A percentile compares a stretch with the other conserved stretches of the same genome.
Evolutionary conservation across 345 rosid genomes (phyloP).

Genomic region (Murraya paniculata): DNA sequence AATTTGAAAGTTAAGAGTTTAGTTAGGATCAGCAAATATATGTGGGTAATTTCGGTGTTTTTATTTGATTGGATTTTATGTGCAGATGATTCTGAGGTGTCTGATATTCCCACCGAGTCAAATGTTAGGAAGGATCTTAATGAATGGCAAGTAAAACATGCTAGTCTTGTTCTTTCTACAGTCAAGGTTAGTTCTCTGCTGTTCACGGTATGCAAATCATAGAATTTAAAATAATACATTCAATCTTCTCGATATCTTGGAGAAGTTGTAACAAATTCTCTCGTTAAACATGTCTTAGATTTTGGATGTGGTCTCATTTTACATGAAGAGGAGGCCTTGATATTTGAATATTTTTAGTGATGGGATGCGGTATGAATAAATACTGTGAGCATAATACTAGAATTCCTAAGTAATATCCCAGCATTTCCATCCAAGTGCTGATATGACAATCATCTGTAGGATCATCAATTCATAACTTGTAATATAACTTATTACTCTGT

Average conservation of each 20-base stretch:
- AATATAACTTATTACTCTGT: no score
- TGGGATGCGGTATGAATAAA: neutral
- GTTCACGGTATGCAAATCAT: neutral
- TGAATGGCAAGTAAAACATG: conserved; percentile 61
- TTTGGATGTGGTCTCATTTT: neutral
- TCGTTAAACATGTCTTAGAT: neutral
- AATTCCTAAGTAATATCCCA: no score
- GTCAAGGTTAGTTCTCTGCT: conserved; percentile 40
- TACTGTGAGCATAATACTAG: no score
- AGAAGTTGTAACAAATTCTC: neutral
- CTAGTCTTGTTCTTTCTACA: conserved; percentile 47
- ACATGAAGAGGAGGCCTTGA: neutral
- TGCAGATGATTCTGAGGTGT: conserved; percentile 52
- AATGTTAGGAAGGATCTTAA: conserved; percentile 64
- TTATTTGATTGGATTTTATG: neutral
- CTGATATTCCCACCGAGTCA: conserved; percentile 45
- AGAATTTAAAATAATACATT: neutral
- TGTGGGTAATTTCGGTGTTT: neutral
- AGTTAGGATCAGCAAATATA: no score
- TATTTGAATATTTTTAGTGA: neutral
- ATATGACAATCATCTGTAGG: no score
- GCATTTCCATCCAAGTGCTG: no score
- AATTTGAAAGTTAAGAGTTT: no score
- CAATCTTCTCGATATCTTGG: neutral
- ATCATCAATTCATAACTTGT: no score